Percentiles rank a stretch among this genome's conserved stretches.
Evolutionary conservation across 305 asterid species (phyloP).

Genomic region (Fraxinus albicans): DNA sequence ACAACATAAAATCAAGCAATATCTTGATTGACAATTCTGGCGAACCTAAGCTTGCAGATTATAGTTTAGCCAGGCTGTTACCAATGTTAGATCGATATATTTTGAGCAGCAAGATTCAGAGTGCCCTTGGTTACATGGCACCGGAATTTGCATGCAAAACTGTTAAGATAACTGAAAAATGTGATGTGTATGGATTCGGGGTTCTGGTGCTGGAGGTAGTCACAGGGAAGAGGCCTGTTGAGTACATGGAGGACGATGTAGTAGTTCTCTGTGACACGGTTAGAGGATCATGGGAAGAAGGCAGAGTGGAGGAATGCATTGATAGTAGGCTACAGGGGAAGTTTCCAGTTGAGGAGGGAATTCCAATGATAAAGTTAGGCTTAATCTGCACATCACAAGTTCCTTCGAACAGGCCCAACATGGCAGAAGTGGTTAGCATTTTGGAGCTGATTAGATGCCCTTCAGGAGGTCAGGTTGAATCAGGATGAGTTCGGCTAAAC

Average conservation of each 20-base stretch:
- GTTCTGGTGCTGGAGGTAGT: slow-evolving; percentile 65
- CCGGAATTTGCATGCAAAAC: slow-evolving; percentile 82
- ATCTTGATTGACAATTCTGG: slow-evolving; percentile 58
- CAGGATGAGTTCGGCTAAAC: slow-evolving; percentile 34
- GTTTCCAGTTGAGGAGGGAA: slow-evolving; percentile 69
- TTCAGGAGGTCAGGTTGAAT: slow-evolving; percentile 51
- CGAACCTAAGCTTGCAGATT: slow-evolving; percentile 72
- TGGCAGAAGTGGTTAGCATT: slow-evolving; percentile 75
- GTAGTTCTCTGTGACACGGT: slow-evolving; percentile 84
- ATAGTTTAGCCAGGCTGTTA: slow-evolving; percentile 64
- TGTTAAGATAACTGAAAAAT: slow-evolving; percentile 73
- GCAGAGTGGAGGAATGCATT: slow-evolving; percentile 64
- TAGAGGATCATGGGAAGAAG: slow-evolving; percentile 72
- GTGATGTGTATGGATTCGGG: slow-evolving; percentile 85
- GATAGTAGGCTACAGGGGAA: slow-evolving; percentile 59
- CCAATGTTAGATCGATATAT: slow-evolving; percentile 72
- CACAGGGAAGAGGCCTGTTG: slow-evolving; percentile 81
- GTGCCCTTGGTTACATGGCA: slow-evolving; percentile 89
- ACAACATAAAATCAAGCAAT: slow-evolving; percentile 77
- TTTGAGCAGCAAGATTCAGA: slow-evolving; percentile 82
- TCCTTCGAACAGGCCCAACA: slow-evolving; percentile 79
- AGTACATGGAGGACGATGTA: slow-evolving; percentile 89
- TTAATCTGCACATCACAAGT: slow-evolving; percentile 81
- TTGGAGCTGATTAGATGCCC: slow-evolving; percentile 73
- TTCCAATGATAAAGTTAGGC: slow-evolving; percentile 72